Evolutionary conservation across 2,329 filamentous ascomycete species (phyloP).

Genomic region (Hymenoscyphus occultus): DNA sequence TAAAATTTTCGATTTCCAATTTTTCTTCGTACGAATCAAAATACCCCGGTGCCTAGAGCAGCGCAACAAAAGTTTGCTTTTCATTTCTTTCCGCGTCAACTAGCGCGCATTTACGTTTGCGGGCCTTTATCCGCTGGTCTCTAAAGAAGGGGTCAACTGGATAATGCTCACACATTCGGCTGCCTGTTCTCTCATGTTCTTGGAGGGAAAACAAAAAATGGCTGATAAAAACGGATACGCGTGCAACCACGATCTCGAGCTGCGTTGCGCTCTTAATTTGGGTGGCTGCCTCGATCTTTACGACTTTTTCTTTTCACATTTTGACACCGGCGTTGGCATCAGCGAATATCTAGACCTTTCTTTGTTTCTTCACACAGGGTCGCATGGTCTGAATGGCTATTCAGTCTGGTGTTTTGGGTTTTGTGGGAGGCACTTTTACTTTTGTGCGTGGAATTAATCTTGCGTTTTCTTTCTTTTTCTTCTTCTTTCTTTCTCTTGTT

Average conservation of each 20-base stretch:
- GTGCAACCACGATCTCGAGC: constrained; percentile 36
- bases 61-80: constrained; percentile 35
- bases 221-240: constrained; percentile 22
- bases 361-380: constrained; percentile 37
- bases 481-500: constrained; percentile 24
- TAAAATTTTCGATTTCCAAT: constrained; percentile 11
- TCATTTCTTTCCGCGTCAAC: constrained; percentile 27
- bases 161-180: constrained; percentile 27
- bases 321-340: constrained; percentile 33
- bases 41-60: constrained; percentile 31
- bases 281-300: constrained; percentile 39
- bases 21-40: constrained; percentile 11
- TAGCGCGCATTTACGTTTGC: constrained; percentile 34
- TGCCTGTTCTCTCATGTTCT: not conserved
- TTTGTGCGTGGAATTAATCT: constrained; percentile 27
- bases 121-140: constrained; percentile 27
- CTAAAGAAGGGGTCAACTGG: constrained; percentile 26
- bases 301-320: constrained; percentile 33
- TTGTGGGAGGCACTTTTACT: constrained; percentile 34
- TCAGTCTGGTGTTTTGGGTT: constrained; percentile 39
- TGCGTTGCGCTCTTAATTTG: constrained; percentile 33
- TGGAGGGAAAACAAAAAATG: not conserved
- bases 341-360: constrained; percentile 34
- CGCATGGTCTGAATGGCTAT: constrained; percentile 36
- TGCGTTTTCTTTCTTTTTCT: constrained; percentile 16